Conservation (phyloP, 768 basidiomycete species). For the Russula emetica region DNA sequence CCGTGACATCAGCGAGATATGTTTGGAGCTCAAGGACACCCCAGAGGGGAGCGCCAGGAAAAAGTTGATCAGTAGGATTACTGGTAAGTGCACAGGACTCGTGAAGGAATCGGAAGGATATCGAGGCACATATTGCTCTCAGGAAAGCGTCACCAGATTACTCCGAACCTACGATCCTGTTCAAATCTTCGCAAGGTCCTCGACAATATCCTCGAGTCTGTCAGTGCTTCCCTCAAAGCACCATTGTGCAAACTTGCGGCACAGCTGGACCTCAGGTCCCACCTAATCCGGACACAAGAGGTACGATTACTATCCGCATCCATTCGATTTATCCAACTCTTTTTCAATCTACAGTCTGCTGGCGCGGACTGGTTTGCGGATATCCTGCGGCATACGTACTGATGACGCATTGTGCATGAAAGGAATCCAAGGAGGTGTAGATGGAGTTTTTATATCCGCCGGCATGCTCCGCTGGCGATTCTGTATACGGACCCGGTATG, state of each 20-base stretch:
- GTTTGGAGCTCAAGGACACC: conserved; percentile 55
- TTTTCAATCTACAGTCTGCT: conserved; percentile 46
- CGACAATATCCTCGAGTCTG: conserved; percentile 58
- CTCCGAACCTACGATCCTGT: conserved; percentile 46
- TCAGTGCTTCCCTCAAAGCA: conserved; percentile 63
- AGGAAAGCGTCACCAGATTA: conserved; percentile 67
- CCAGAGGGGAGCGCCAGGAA: conserved; percentile 59
- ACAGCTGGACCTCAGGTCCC: conserved; percentile 68
- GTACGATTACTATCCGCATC: conserved; percentile 36
- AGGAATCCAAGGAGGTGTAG: conserved; percentile 55
- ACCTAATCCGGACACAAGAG: conserved; percentile 70
- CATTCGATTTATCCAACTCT: not conserved
- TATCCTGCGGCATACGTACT: conserved; percentile 75
- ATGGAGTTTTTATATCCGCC: conserved; percentile 76
- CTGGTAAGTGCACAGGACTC: conserved; percentile 42
- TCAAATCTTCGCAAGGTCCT: conserved; percentile 54
- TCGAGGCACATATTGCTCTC: not conserved
- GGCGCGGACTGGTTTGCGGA: conserved; percentile 84
- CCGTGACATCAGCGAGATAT: conserved; percentile 75
- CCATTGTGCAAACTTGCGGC: conserved; percentile 70
- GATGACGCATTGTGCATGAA: conserved; percentile 61
- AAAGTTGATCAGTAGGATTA: conserved; percentile 58
- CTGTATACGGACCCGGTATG: conserved; percentile 74
- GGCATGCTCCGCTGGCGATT: conserved; percentile 86
- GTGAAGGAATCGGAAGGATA: not conserved